Evolutionary conservation across 176 grass and related monocot species (phyloP), one percentile per base, ranked within the genome.

Genomic region (Cymbopogon citratus): DNA sequence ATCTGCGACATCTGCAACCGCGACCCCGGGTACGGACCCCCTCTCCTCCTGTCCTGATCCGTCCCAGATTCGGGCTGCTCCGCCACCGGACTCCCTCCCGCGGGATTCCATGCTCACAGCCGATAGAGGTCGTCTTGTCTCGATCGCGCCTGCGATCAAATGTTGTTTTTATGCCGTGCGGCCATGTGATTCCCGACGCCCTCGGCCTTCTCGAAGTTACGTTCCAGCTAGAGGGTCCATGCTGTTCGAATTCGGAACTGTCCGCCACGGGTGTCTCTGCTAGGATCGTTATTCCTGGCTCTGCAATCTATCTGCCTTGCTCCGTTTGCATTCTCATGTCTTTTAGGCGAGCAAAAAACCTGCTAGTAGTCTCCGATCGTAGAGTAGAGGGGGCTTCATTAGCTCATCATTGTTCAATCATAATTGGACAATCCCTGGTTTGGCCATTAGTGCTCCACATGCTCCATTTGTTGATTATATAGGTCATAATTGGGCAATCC

Each of bases 1-100:
- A 93, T 98, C 92, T 98, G 95, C 87, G 95, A 98, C 83, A 88
- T 91, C 80, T 82, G 91, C 90, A 98, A 93, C 87, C 83, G 90
- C 69, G 95, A 98, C 86, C 92, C 93, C 63, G 90, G 90, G 93
- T 96, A 92, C 67, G 38, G 26, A 34, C 43, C 49, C 8, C 21
- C 29, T 2, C 16, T 5, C 12, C 31, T 1, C 40, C 3, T 12
- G 7, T 60, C 52, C 4, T 24, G 62, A 75, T 72, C 78, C 72
- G 1, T 18, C 15, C 6, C 40, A 28, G 60, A 39, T 79, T 34
- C 69, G 25, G 7, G 19, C 12, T 46, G 23, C 5, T 16, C n/a
- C 10, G 38, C 14, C 38, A 60, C 13, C 38, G 59, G 75, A 45
- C 41, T 28, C 38, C 60, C 12, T 28, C 25, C 23, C 24, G 54